These are phyloP conservation scores for Hevea brasiliensis DNA, from an alignment of 345 rosid species.

Conservation along the genomic window DNA sequence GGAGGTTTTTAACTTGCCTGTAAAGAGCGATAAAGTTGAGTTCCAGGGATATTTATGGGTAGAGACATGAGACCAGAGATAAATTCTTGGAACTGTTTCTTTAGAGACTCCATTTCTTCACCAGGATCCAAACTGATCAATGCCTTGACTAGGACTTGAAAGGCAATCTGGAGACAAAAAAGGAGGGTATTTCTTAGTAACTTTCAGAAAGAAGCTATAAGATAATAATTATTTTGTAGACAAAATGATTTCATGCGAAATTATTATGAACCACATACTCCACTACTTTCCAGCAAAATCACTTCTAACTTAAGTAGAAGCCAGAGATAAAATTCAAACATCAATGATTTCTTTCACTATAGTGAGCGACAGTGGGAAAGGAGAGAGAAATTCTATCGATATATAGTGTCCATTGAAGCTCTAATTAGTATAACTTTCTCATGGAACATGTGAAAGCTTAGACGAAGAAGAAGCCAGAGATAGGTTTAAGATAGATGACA, in stretches of 20 bases:
- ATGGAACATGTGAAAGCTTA: conserved; percentile 6
- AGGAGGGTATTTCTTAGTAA: conserved; percentile 7
- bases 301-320: conserved; percentile 30
- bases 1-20: conserved; percentile 43
- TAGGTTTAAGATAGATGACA: conserved; percentile 20
- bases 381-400: not conserved
- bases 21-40: conserved; percentile 79
- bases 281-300: conserved; percentile 34
- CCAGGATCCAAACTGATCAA: conserved; percentile 91
- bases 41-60: conserved; percentile 86
- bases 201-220: conserved; percentile 12
- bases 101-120: conserved; percentile 63
- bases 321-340: conserved; percentile 36
- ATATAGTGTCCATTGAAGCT: not conserved
- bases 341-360: conserved; percentile 29
- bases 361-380: not conserved
- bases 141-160: conserved; percentile 82
- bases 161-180: conserved; percentile 64
- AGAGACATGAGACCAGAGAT: conserved; percentile 89
- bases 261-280: conserved; percentile 43
- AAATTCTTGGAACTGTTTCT: conserved; percentile 75
- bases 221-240: conserved; percentile 38
- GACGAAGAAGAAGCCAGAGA: conserved; percentile 15
- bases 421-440: not conserved
- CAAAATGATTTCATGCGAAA: conserved; percentile 45